Evolutionary conservation across 2,329 filamentous ascomycete genomes (phyloP).

Genomic region (Epicoccum sorghinum): DNA sequence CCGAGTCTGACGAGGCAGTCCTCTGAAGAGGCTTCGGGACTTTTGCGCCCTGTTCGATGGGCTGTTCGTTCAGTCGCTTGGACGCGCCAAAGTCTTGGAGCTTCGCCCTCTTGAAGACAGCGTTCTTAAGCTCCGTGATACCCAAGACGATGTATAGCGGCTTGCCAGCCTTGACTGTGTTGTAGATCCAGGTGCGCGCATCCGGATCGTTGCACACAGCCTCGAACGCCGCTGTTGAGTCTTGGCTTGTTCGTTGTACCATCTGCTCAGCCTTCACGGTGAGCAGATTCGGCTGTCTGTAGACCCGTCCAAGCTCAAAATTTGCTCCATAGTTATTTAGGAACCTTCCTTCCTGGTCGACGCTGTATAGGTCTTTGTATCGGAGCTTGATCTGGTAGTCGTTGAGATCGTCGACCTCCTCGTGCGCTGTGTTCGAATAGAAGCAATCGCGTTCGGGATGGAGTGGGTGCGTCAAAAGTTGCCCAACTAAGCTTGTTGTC

Average conservation of each 20-base stretch:
- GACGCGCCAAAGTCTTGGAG: conserved; percentile 45
- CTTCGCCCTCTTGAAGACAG: conserved; percentile 45
- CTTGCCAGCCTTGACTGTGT: conserved; percentile 35
- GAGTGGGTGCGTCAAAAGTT: conserved; percentile 45
- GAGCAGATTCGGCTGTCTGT: conserved; percentile 46
- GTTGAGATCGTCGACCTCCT: conserved; percentile 45
- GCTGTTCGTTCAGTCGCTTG: conserved; percentile 40
- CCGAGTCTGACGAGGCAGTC: conserved; percentile 23
- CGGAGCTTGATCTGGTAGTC: conserved; percentile 49
- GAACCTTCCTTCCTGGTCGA: conserved; percentile 47
- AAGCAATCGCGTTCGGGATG: conserved; percentile 47
- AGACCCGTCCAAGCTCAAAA: conserved; percentile 46
- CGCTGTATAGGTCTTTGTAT: conserved; percentile 47
- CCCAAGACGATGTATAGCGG: conserved; percentile 45
- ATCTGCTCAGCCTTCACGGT: conserved; percentile 47
- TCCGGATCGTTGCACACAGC: conserved; percentile 44
- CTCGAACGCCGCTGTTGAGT: conserved; percentile 35
- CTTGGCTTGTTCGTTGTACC: conserved; percentile 44
- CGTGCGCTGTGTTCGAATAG: conserved; percentile 42
- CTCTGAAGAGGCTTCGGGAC: conserved; percentile 39
- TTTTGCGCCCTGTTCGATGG: conserved; percentile 42
- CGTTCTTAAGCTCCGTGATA: conserved; percentile 48
- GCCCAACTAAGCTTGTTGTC: conserved; percentile 35
- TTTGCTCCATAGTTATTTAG: conserved; percentile 48
- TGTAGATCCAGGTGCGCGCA: conserved; percentile 40